Evolutionary conservation across 1,284 basidiomycete species (phyloP).

Genomic region (Chondrostereum purpureum): DNA sequence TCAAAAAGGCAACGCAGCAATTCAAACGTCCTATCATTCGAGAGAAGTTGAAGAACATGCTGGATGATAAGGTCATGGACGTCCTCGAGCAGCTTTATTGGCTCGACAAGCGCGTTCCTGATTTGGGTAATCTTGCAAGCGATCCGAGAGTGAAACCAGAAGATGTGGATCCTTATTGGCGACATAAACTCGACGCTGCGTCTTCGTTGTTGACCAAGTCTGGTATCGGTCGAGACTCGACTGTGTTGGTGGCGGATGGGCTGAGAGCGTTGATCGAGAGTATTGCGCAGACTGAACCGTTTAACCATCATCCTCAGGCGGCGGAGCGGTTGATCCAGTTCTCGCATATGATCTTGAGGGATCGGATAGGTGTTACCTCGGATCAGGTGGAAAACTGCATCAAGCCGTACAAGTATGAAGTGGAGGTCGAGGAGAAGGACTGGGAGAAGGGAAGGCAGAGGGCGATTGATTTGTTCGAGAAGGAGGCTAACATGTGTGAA

Average conservation of each 20-base stretch:
- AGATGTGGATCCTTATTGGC: conserved; percentile 90
- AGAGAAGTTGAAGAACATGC: conserved; percentile 80
- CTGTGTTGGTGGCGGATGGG: conserved; percentile 92
- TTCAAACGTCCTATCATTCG: conserved; percentile 91
- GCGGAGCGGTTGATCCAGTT: conserved; percentile 88
- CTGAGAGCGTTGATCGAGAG: conserved; percentile 85
- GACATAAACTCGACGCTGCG: conserved; percentile 92
- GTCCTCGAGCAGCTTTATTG: conserved; percentile 97
- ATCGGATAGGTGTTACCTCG: conserved; percentile 86
- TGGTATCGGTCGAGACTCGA: conserved; percentile 93
- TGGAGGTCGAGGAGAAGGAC: conserved; percentile 85
- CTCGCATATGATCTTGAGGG: conserved; percentile 86
- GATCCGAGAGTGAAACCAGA: conserved; percentile 69
- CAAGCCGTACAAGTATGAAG: conserved; percentile 98
- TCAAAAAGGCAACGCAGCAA: conserved; percentile 80
- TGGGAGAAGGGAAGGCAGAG: conserved; percentile 84
- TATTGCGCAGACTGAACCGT: conserved; percentile 84
- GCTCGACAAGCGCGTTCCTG: conserved; percentile 80
- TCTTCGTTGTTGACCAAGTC: conserved; percentile 91
- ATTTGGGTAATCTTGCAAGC: conserved; percentile 69
- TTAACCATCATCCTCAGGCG: conserved; percentile 84
- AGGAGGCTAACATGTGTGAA: conserved; percentile 83
- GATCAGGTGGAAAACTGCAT: conserved; percentile 99
- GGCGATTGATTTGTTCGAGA: conserved; percentile 75
- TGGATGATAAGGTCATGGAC: conserved; percentile 96